phyloP scores from a whole-genome alignment of 345 rosid species.

The Syzygium oleosum region DNA sequence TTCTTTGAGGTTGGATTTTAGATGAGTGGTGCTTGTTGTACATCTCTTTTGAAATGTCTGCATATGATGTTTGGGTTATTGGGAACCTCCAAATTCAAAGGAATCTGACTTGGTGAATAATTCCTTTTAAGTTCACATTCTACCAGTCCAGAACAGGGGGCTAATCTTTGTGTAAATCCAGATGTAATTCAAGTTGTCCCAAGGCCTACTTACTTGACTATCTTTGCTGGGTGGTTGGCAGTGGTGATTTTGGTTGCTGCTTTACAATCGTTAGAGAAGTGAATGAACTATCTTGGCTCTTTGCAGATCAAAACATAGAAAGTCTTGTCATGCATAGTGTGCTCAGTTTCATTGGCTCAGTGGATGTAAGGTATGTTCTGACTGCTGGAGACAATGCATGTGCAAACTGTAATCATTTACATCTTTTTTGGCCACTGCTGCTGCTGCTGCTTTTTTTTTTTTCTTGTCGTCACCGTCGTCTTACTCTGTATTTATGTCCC shows the following conservation, averaged over 20 bases:
- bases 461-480: conserved; percentile 4
- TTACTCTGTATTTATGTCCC: conserved; percentile 33
- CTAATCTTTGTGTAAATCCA: not conserved
- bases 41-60: not conserved
- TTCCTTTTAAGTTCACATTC: not conserved
- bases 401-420: not conserved
- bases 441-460: not conserved
- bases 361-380: conserved; percentile 63
- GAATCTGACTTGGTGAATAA: not conserved
- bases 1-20: not conserved
- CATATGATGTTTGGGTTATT: not conserved
- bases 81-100: not conserved
- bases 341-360: conserved; percentile 61
- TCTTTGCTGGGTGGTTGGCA: not conserved
- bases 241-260: not conserved
- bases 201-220: not conserved
- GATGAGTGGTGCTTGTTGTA: not conserved
- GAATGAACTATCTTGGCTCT: not conserved
- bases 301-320: conserved; percentile 70
- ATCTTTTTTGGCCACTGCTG: not conserved
- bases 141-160: not conserved
- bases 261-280: not conserved
- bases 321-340: conserved; percentile 70
- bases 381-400: not conserved
- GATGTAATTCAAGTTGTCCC: not conserved